Conservation (phyloP, 768 basidiomycete genomes). For the Gautieria morchelliformis region DNA sequence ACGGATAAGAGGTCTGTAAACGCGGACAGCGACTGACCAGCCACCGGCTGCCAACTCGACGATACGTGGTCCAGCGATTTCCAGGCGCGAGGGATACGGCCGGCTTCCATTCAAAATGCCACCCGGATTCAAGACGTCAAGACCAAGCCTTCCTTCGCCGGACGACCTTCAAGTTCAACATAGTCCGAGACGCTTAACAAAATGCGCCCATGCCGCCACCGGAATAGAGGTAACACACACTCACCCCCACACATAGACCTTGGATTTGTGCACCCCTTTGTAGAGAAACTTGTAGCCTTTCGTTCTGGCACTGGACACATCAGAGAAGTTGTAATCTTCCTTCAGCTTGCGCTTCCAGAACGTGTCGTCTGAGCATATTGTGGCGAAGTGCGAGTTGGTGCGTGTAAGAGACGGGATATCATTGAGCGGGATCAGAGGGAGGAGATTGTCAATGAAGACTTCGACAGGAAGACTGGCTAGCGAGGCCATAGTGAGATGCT, state of each 20-base stretch:
- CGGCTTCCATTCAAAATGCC: constrained; percentile 28
- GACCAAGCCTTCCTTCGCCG: constrained; percentile 55
- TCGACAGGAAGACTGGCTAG: constrained; percentile 61
- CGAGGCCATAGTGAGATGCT: constrained; percentile 21
- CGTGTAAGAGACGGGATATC: constrained; percentile 50
- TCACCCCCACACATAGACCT: constrained; percentile 54
- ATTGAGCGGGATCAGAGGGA: constrained; percentile 42
- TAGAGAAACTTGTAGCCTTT: constrained; percentile 79
- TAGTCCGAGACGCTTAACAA: background rate
- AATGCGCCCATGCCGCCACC: no score
- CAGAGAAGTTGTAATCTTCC: constrained; percentile 72
- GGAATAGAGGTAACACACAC: constrained; percentile 9
- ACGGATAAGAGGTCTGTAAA: background rate
- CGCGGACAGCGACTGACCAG: constrained; percentile 37
- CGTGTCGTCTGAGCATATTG: constrained; percentile 57
- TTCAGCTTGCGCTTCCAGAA: constrained; percentile 68
- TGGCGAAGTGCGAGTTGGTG: constrained; percentile 58
- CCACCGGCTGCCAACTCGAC: constrained; percentile 74
- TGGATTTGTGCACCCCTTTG: constrained; percentile 48
- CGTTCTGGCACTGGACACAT: constrained; percentile 58
- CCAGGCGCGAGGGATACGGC: constrained; percentile 57
- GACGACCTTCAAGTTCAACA: constrained; percentile 40
- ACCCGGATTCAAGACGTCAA: constrained; percentile 24
- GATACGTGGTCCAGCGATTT: constrained; percentile 49
- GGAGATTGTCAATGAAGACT: constrained; percentile 64